Conservation (phyloP, 768 basidiomycete species). For the Russula lepida region DNA sequence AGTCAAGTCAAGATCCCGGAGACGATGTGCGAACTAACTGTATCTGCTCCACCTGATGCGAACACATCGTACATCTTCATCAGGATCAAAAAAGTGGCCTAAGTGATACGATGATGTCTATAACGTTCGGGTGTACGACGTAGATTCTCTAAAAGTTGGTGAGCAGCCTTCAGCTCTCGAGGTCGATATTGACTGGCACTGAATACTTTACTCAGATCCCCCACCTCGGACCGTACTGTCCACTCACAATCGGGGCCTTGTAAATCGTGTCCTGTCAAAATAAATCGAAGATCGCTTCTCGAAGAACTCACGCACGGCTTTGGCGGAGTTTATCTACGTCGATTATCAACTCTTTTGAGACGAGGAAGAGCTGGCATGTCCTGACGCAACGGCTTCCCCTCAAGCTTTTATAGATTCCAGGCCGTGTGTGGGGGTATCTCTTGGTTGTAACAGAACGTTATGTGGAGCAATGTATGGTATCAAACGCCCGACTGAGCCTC, state of each 20-base stretch:
- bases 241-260: slow-evolving; percentile 14
- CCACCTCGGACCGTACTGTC: slow-evolving; percentile 10
- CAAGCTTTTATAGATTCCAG: slow-evolving; percentile 3
- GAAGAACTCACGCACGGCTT: slow-evolving; percentile 17
- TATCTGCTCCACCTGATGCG: slow-evolving; percentile 16
- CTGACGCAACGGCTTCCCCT: no score
- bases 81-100: neutral
- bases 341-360: neutral
- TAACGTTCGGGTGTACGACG: slow-evolving; percentile 11
- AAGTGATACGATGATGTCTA: neutral
- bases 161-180: slow-evolving; percentile 13
- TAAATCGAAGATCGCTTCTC: slow-evolving; percentile 21
- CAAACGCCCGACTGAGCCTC: neutral
- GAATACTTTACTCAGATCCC: slow-evolving; percentile 10
- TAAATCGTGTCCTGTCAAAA: neutral
- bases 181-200: slow-evolving; percentile 7
- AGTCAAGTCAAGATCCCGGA: neutral
- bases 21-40: slow-evolving; percentile 8
- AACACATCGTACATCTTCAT: neutral
- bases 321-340: slow-evolving; percentile 32
- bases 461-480: neutral
- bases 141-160: slow-evolving; percentile 13
- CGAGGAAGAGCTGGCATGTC: neutral
- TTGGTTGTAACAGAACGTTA: neutral
- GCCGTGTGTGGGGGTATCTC: no score